Evolutionary conservation across 768 basidiomycete genomes (phyloP).

Genomic region (Tremella fuciformis): DNA sequence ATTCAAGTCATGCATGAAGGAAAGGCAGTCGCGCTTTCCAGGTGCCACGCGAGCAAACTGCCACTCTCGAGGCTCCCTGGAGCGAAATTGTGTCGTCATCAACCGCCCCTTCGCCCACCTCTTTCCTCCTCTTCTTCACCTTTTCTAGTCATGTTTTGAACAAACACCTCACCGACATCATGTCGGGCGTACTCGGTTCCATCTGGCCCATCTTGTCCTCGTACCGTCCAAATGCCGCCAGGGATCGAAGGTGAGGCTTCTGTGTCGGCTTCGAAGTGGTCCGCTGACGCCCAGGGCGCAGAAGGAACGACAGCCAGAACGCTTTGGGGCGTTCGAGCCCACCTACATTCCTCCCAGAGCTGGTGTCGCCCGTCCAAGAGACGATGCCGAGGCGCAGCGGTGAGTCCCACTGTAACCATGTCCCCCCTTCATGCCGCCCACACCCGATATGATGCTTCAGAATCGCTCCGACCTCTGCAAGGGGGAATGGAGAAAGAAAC

Average conservation of each 20-base stretch:
- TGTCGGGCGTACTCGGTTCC: conserved; percentile 27
- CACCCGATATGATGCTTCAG: conserved; percentile 28
- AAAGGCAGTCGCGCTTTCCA: background rate
- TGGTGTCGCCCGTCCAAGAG: conserved; percentile 38
- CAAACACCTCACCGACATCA: conserved; percentile 9
- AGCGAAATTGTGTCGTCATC: conserved; percentile 14
- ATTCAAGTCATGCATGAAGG: background rate
- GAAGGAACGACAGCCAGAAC: conserved; percentile 24
- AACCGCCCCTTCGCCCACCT: background rate
- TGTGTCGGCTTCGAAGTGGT: background rate
- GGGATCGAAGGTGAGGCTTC: conserved; percentile 25
- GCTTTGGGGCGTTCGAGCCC: conserved; percentile 48
- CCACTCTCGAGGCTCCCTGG: background rate
- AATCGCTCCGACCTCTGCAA: conserved; percentile 11
- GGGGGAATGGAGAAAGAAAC: conserved; percentile 26
- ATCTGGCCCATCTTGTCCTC: conserved; percentile 40
- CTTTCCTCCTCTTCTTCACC: conserved; percentile 4
- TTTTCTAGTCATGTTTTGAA: no score
- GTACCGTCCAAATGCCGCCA: conserved; percentile 37
- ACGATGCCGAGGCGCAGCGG: conserved; percentile 48
- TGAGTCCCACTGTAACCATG: conserved; percentile 25
- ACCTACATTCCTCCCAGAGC: conserved; percentile 40
- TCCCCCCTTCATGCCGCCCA: conserved; percentile 2
- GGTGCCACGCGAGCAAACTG: background rate
- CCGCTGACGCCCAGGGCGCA: conserved; percentile 23